phyloP scores from a whole-genome alignment of 1,139 yeast genomes.

The Debaryomyces singareniensis region DNA sequence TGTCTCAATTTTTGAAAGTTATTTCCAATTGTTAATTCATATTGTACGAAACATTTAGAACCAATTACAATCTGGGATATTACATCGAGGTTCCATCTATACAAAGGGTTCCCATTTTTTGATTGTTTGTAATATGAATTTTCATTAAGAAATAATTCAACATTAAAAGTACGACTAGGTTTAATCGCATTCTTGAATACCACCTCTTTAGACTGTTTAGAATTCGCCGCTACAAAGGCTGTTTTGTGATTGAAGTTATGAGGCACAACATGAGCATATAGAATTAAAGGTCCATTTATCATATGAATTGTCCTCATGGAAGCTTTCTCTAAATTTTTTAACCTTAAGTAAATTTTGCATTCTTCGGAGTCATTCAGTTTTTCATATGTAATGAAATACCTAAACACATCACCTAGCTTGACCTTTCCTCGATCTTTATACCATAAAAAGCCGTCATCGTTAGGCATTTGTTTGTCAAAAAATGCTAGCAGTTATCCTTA shows the following conservation, averaged over 20 bases:
- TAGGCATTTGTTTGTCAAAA: too few relatives aligned
- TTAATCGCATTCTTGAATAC: constrained; percentile 40
- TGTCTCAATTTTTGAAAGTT: constrained; percentile 26
- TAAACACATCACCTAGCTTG: constrained; percentile 33
- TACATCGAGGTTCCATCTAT: constrained; percentile 78
- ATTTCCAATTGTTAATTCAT: constrained; percentile 58
- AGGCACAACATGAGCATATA: constrained; percentile 57
- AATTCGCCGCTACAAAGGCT: constrained; percentile 22
- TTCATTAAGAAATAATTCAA: constrained; percentile 38
- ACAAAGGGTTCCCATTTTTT: constrained; percentile 24
- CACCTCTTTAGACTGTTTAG: constrained; percentile 22
- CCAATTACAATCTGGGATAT: constrained; percentile 79
- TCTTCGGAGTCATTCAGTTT: constrained; percentile 13
- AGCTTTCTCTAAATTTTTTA: constrained; percentile 46
- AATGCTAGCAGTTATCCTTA: too few relatives aligned
- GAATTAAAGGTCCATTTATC: constrained; percentile 53
- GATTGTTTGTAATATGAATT: constrained; percentile 24
- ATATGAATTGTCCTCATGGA: constrained; percentile 49
- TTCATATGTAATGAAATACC: constrained; percentile 27
- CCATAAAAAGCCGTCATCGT: constrained; percentile 26
- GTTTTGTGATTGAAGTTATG: constrained; percentile 33
- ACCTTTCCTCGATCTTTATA: constrained; percentile 32
- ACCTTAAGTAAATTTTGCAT: constrained; percentile 26
- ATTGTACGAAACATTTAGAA: constrained; percentile 55
- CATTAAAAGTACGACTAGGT: constrained; percentile 59